Conservation (phyloP, 495 filamentous ascomycete genomes). For the Penicillium desertorum region DNA sequence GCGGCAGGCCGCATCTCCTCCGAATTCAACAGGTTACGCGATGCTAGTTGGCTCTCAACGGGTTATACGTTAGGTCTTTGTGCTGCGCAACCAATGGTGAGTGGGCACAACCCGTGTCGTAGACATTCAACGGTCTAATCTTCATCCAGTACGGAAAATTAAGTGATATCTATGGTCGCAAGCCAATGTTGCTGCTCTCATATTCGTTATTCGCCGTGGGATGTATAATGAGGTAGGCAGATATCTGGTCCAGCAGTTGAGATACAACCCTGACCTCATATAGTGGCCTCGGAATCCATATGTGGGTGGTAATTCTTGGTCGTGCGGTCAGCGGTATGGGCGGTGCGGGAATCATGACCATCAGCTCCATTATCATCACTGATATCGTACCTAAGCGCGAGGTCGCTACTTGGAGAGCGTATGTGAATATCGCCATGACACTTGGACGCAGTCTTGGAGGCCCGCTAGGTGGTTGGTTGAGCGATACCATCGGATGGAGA, state of each 20-base stretch:
- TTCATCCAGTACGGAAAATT: slow-evolving; percentile 43
- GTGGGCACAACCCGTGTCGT: not conserved
- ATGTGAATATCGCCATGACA: slow-evolving; percentile 64
- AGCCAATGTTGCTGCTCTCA: slow-evolving; percentile 37
- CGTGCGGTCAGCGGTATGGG: slow-evolving; percentile 60
- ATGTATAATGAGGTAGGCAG: slow-evolving; percentile 38
- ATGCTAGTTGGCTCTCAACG: slow-evolving; percentile 67
- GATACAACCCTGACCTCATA: slow-evolving; percentile 4
- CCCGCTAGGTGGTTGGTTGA: slow-evolving; percentile 62
- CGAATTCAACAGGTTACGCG: slow-evolving; percentile 58
- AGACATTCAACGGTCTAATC: not conserved
- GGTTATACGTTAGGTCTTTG: slow-evolving; percentile 60
- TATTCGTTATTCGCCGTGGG: slow-evolving; percentile 48
- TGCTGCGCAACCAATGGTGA: slow-evolving; percentile 57
- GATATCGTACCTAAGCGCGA: slow-evolving; percentile 67
- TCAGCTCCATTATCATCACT: slow-evolving; percentile 63
- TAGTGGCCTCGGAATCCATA: slow-evolving; percentile 51
- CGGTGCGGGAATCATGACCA: slow-evolving; percentile 55
- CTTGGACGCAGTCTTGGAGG: slow-evolving; percentile 64
- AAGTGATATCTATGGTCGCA: slow-evolving; percentile 50
- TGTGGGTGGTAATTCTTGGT: slow-evolving; percentile 57
- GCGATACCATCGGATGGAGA: slow-evolving; percentile 66
- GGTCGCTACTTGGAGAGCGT: slow-evolving; percentile 64
- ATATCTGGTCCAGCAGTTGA: not conserved
- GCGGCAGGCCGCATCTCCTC: slow-evolving; percentile 63